phyloP scores from a whole-genome alignment of 768 basidiomycete genomes.

The Crepidotus variabilis region DNA sequence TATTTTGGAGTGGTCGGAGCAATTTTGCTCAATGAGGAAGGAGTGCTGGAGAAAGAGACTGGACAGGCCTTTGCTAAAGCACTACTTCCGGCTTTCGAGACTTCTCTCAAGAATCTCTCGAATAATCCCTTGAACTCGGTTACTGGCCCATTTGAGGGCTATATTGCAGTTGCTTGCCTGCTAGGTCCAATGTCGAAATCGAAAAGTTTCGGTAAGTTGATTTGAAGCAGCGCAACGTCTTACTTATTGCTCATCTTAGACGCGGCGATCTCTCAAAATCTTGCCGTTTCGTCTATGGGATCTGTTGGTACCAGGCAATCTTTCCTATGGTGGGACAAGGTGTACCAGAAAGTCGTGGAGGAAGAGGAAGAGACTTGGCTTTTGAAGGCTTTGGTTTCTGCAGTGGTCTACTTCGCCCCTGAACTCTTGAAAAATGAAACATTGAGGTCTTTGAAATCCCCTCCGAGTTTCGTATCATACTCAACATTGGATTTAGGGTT shows the following conservation, averaged over 20 bases:
- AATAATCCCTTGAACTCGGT: slow-evolving; percentile 55
- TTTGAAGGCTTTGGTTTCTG: slow-evolving; percentile 55
- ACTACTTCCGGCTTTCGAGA: slow-evolving; percentile 62
- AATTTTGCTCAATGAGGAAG: slow-evolving; percentile 48
- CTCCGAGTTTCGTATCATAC: neutral
- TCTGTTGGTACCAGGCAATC: slow-evolving; percentile 64
- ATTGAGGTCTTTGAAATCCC: slow-evolving; percentile 43
- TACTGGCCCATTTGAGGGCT: slow-evolving; percentile 80
- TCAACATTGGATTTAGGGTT: slow-evolving; percentile 34
- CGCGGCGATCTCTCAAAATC: slow-evolving; percentile 44
- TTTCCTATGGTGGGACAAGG: slow-evolving; percentile 86
- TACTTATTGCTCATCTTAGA: slow-evolving; percentile 21
- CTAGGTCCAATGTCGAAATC: slow-evolving; percentile 56
- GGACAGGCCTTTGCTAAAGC: slow-evolving; percentile 49
- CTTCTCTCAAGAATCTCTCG: slow-evolving; percentile 60
- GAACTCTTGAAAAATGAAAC: slow-evolving; percentile 52
- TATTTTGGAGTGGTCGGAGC: slow-evolving; percentile 61
- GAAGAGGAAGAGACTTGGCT: slow-evolving; percentile 74
- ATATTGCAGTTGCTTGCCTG: slow-evolving; percentile 67
- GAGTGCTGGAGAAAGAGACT: slow-evolving; percentile 34
- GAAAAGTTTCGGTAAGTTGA: slow-evolving; percentile 48
- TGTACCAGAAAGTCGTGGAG: slow-evolving; percentile 68
- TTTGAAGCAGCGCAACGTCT: slow-evolving; percentile 6
- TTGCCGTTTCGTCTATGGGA: slow-evolving; percentile 42
- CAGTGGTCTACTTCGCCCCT: slow-evolving; percentile 39